Evolutionary conservation across 164 flowering plant species (phyloP).

Genomic region (Magnolia sinica): DNA sequence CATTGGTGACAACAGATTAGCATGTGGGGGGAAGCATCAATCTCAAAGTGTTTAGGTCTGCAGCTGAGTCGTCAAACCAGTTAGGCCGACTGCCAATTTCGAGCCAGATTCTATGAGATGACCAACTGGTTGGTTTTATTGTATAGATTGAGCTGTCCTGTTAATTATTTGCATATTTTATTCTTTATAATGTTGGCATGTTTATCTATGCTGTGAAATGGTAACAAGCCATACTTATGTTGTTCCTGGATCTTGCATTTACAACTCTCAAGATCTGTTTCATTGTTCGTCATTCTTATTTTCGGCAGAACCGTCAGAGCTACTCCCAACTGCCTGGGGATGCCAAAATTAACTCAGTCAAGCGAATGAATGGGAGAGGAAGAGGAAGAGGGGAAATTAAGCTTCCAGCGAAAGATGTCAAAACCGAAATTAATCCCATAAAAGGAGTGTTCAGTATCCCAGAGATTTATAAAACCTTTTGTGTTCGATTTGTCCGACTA

Average conservation of each 20-base stretch:
- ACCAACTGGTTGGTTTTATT: too few relatives aligned
- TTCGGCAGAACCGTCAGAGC: constrained; percentile 75
- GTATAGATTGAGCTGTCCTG: too few relatives aligned
- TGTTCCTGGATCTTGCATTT: neutral
- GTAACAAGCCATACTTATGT: too few relatives aligned
- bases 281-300: neutral
- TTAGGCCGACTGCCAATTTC: too few relatives aligned
- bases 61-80: too few relatives aligned
- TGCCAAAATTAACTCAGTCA: constrained; percentile 21
- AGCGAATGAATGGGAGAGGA: constrained; percentile 40
- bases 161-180: too few relatives aligned
- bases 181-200: too few relatives aligned
- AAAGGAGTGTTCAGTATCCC: constrained; percentile 31
- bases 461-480: constrained; percentile 54
- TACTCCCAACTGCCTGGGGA: constrained; percentile 25
- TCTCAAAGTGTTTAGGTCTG: too few relatives aligned
- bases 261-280: neutral
- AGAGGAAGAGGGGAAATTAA: constrained; percentile 61
- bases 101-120: too few relatives aligned
- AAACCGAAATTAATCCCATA: constrained; percentile 26
- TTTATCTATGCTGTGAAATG: too few relatives aligned
- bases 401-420: constrained; percentile 37
- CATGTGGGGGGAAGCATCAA: too few relatives aligned
- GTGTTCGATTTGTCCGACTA: constrained; percentile 76
- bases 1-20: too few relatives aligned